Conservation (phyloP, 1,284 basidiomycete species). For the Xanthoconium separans region DNA sequence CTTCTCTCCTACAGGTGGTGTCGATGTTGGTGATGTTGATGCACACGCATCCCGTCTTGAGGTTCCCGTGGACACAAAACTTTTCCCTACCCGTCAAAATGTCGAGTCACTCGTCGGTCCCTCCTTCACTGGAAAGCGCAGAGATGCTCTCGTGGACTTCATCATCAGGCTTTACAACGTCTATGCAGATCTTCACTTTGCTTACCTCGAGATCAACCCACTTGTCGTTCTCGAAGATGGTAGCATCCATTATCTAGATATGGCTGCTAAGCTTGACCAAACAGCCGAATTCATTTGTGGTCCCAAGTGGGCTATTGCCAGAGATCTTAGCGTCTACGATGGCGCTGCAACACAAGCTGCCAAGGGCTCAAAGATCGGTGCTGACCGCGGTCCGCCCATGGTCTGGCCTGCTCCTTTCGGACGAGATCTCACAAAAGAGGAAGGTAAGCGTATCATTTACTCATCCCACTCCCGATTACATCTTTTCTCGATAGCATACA, state of each 20-base stretch:
- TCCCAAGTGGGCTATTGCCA: constrained; percentile 97
- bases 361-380: constrained; percentile 52
- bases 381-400: constrained; percentile 98
- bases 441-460: constrained; percentile 36
- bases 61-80: constrained; percentile 68
- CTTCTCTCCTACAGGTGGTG: constrained; percentile 99
- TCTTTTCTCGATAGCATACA: constrained; percentile 64
- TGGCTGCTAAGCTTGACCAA: constrained; percentile 99
- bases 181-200: constrained; percentile 97
- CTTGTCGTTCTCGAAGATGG: constrained; percentile 91
- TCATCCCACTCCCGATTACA: neutral
- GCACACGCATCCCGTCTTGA: constrained; percentile 93
- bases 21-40: constrained; percentile 98
- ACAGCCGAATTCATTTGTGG: constrained; percentile 98
- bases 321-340: constrained; percentile 81
- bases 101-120: constrained; percentile 85
- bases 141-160: constrained; percentile 91
- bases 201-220: constrained; percentile 99
- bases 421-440: constrained; percentile 97
- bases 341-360: constrained; percentile 44
- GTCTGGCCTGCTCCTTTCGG: constrained; percentile 98
- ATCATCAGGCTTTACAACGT: constrained; percentile 94
- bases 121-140: constrained; percentile 65
- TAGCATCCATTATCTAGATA: constrained; percentile 94
- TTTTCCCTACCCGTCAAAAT: constrained; percentile 78